phyloP scores from a whole-genome alignment of 2,329 filamentous ascomycete species.

The Monascus ruber region DNA sequence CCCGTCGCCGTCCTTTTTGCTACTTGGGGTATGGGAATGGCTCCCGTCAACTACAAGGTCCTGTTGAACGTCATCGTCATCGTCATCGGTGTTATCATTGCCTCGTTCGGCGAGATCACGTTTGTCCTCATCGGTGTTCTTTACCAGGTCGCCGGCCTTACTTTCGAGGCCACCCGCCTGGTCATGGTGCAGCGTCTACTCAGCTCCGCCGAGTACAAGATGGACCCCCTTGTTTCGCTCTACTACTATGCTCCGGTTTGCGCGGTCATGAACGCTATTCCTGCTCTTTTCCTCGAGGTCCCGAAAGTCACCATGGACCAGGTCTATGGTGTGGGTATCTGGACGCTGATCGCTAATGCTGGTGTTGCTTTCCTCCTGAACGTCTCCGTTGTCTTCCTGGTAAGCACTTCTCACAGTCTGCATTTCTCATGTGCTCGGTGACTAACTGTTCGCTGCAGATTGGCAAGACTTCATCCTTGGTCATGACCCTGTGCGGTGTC shows the following conservation, averaged over 20 bases:
- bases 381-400: constrained; percentile 74
- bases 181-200: constrained; percentile 80
- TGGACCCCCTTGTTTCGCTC: constrained; percentile 77
- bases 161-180: constrained; percentile 69
- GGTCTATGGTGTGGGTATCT: constrained; percentile 53
- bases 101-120: constrained; percentile 89
- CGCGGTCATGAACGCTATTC: constrained; percentile 64
- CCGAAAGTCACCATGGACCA: constrained; percentile 55
- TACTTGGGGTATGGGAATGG: constrained; percentile 77
- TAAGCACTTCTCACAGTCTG: constrained; percentile 36
- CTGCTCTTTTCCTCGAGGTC: constrained; percentile 59
- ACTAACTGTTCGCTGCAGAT: constrained; percentile 44
- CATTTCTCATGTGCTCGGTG: background rate
- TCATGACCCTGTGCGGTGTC: constrained; percentile 75
- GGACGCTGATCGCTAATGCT: constrained; percentile 61
- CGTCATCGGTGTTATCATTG: constrained; percentile 86
- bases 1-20: constrained; percentile 86
- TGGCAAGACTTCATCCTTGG: constrained; percentile 74
- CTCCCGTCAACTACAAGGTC: constrained; percentile 71
- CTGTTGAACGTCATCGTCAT: constrained; percentile 92
- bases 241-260: constrained; percentile 87
- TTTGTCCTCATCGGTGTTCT: constrained; percentile 58
- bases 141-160: constrained; percentile 62
- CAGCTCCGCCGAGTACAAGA: constrained; percentile 66
- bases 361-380: constrained; percentile 69